These are phyloP conservation scores for Sclerotinia glacialis DNA, from an alignment of 2,329 filamentous ascomycete genomes.

Conservation along the genomic window DNA sequence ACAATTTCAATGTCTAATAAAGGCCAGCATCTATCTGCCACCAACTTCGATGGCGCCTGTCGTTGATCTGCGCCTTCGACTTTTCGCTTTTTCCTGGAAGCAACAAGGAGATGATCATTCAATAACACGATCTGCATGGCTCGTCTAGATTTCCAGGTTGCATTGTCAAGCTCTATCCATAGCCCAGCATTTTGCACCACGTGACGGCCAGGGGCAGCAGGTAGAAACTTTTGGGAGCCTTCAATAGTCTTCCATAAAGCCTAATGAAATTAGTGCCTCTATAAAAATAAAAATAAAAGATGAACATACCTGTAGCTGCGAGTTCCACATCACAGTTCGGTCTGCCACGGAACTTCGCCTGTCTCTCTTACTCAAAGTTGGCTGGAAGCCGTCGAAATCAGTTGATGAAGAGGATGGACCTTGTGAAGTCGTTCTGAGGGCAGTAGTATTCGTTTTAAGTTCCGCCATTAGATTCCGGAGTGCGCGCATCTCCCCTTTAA, in stretches of 20 bases:
- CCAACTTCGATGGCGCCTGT: conserved; percentile 65
- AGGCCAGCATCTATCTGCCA: conserved; percentile 93
- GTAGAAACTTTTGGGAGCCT: conserved; percentile 93
- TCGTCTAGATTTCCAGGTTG: conserved; percentile 89
- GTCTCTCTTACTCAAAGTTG: conserved; percentile 63
- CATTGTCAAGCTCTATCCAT: conserved; percentile 96
- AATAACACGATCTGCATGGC: conserved; percentile 89
- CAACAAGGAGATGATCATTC: conserved; percentile 91
- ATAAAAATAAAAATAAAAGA: not conserved
- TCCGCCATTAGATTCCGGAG: conserved; percentile 90
- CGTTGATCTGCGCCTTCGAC: conserved; percentile 61
- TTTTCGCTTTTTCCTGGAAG: conserved; percentile 89
- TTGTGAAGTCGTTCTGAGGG: conserved; percentile 57
- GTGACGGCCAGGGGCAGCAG: conserved; percentile 85
- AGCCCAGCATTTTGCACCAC: conserved; percentile 88
- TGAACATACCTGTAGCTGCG: conserved; percentile 53
- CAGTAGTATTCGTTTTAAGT: conserved; percentile 73
- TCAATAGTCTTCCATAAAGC: conserved; percentile 96
- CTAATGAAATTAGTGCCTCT: conserved; percentile 42
- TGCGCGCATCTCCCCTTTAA: conserved; percentile 93
- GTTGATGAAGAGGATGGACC: conserved; percentile 45
- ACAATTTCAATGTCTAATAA: conserved; percentile 89
- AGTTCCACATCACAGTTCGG: conserved; percentile 64
- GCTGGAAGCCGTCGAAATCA: conserved; percentile 51
- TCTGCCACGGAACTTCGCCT: conserved; percentile 87